phyloP scores from a whole-genome alignment of 2,329 filamentous ascomycete species.

The Fusarium sp. region DNA sequence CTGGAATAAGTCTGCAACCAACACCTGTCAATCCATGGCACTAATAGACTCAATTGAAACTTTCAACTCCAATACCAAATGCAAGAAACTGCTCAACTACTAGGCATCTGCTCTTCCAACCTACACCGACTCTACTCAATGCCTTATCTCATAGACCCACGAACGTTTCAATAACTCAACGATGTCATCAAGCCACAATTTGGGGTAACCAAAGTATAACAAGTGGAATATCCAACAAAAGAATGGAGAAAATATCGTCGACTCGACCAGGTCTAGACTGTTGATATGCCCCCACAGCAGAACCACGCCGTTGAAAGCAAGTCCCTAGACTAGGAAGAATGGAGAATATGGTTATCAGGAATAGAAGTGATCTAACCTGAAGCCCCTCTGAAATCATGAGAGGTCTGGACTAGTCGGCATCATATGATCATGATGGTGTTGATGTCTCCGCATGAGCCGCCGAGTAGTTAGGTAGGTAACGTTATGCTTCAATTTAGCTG shows the following conservation, averaged over 20 bases:
- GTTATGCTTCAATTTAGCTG: constrained; percentile 20
- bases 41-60: neutral
- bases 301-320: constrained; percentile 17
- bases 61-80: neutral
- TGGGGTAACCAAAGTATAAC: constrained; percentile 27
- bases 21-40: constrained; percentile 7
- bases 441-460: neutral
- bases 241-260: constrained; percentile 12
- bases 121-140: neutral
- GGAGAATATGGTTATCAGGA: constrained; percentile 7
- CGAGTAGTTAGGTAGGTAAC: constrained; percentile 2
- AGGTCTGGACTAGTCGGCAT: constrained; percentile 1
- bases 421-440: constrained; percentile 12
- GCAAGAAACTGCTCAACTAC: neutral
- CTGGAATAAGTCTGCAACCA: constrained; percentile 22
- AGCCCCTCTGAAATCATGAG: constrained; percentile 8
- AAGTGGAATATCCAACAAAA: constrained; percentile 19
- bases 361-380: constrained; percentile 20
- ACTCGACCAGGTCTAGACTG: constrained; percentile 9
- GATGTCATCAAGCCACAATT: constrained; percentile 22
- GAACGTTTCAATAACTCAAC: neutral
- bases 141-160: neutral
- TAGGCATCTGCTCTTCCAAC: neutral
- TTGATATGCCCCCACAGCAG: constrained; percentile 3
- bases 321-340: constrained; percentile 8